Evolutionary conservation across 345 rosid species (phyloP).

Genomic region (Populus alba): DNA sequence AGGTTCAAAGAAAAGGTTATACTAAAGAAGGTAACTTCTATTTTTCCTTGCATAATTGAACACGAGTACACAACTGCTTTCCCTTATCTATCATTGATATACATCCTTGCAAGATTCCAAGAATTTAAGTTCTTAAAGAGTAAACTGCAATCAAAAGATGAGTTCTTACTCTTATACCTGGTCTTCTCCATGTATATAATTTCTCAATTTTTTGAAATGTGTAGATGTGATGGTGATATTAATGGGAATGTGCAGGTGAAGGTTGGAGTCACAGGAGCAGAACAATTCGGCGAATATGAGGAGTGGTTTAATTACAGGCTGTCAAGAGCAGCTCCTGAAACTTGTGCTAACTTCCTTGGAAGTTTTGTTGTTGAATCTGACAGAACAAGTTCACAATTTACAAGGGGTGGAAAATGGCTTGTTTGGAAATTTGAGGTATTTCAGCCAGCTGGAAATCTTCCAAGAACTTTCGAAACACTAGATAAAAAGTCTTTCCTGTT

Average conservation of each 20-base stretch:
- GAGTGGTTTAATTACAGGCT: constrained; percentile 98
- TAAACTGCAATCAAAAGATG: neutral
- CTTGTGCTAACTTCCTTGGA: constrained; percentile 90
- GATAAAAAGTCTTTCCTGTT: neutral
- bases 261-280: constrained; percentile 75
- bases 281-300: constrained; percentile 83
- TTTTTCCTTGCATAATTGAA: neutral
- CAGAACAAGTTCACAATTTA: constrained; percentile 53
- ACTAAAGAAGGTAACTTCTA: constrained; percentile 60
- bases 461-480: neutral
- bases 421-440: constrained; percentile 97
- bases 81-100: neutral
- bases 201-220: neutral
- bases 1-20: constrained; percentile 71
- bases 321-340: constrained; percentile 95
- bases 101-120: neutral
- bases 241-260: constrained; percentile 54
- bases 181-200: neutral
- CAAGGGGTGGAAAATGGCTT: constrained; percentile 91
- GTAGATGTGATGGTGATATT: neutral
- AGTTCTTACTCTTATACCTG: neutral
- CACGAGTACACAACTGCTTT: neutral
- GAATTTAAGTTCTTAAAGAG: neutral
- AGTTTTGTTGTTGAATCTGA: constrained; percentile 67
- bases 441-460: constrained; percentile 1